Conservation (phyloP, 305 asterid genomes). For the Fraxinus sp. region DNA sequence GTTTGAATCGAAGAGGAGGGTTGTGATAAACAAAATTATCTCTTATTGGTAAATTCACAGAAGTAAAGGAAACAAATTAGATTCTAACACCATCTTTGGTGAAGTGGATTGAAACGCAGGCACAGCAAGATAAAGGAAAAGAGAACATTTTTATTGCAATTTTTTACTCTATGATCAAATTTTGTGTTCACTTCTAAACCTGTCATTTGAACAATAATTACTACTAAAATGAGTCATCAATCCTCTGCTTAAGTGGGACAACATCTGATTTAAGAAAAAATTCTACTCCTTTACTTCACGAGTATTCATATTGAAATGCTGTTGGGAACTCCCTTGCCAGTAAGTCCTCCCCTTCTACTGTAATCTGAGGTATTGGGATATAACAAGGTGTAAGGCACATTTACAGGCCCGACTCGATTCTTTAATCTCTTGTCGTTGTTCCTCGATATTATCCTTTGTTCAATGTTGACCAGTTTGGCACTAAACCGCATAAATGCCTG, state of each 20-base stretch:
- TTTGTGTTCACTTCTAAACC: background rate
- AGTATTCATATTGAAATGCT: slow-evolving; percentile 68
- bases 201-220: background rate
- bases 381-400: slow-evolving; percentile 61
- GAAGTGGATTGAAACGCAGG: background rate
- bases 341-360: slow-evolving; percentile 57
- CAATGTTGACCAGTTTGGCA: slow-evolving; percentile 41
- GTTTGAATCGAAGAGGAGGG: too few relatives aligned
- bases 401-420: slow-evolving; percentile 69
- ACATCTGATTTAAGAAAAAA: background rate
- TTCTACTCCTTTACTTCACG: background rate
- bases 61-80: background rate
- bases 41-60: background rate
- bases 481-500: slow-evolving; percentile 57
- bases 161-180: background rate
- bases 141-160: background rate
- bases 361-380: slow-evolving; percentile 55
- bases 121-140: background rate
- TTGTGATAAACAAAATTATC: background rate
- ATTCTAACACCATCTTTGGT: background rate
- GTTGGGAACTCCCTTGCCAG: slow-evolving; percentile 81
- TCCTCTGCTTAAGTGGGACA: background rate
- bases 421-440: slow-evolving; percentile 41
- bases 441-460: slow-evolving; percentile 40
- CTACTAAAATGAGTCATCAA: background rate